A percentile compares a stretch with the other conserved stretches of the same genome.
Conservation (phyloP, 2,329 filamentous ascomycete genomes). For the Microsporum canis region DNA sequence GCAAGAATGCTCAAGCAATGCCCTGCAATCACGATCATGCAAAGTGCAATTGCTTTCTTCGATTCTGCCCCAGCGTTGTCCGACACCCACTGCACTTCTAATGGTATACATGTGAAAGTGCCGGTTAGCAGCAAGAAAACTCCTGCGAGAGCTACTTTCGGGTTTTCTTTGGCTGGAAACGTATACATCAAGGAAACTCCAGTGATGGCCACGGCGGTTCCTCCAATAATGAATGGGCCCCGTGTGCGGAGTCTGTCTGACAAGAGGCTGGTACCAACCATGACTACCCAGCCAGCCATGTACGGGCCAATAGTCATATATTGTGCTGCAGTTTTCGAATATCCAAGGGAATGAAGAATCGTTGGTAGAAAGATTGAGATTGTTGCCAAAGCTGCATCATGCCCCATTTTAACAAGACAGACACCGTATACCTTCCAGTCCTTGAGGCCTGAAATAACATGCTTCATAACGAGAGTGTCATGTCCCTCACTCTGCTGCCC, state of each 20-base stretch:
- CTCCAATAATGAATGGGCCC: slow-evolving; percentile 44
- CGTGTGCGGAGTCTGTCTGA: slow-evolving; percentile 44
- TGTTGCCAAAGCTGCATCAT: slow-evolving; percentile 24
- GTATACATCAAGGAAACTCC: slow-evolving; percentile 30
- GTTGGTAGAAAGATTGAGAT: slow-evolving; percentile 33
- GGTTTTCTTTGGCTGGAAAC: slow-evolving; percentile 10
- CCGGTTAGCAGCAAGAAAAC: slow-evolving; percentile 12
- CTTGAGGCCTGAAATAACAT: slow-evolving; percentile 12
- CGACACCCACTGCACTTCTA: slow-evolving; percentile 13
- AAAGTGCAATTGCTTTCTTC: slow-evolving; percentile 13
- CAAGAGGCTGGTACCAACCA: slow-evolving; percentile 39
- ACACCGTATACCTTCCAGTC: slow-evolving; percentile 14
- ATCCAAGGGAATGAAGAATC: slow-evolving; percentile 43
- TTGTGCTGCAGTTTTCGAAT: slow-evolving; percentile 41
- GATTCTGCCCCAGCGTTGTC: slow-evolving; percentile 14
- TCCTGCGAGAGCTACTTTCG: slow-evolving; percentile 10
- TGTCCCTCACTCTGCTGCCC: slow-evolving; percentile 13
- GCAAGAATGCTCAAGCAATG: slow-evolving; percentile 16
- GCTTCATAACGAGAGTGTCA: slow-evolving; percentile 10
- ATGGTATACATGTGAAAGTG: slow-evolving; percentile 13
- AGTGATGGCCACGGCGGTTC: slow-evolving; percentile 40
- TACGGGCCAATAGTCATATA: slow-evolving; percentile 44
- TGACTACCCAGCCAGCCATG: slow-evolving; percentile 52
- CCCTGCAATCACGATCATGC: slow-evolving; percentile 12
- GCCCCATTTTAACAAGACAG: slow-evolving; percentile 13